Evolutionary conservation across 2,329 filamentous ascomycete genomes (phyloP).

Genomic region (Fusarium tupiense): DNA sequence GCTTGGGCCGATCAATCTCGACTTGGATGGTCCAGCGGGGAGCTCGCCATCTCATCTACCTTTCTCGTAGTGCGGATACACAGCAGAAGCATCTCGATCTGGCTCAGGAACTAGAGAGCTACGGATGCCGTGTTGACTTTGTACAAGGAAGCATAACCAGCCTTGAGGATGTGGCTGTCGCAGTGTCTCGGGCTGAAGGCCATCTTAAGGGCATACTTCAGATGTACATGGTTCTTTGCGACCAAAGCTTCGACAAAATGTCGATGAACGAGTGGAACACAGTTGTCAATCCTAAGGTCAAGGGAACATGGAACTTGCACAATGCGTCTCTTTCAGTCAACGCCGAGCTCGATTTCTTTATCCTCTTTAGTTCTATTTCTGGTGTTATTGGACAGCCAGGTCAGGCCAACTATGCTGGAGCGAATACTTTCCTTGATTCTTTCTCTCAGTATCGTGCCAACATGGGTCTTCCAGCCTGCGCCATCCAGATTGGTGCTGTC

Average conservation of each 20-base stretch:
- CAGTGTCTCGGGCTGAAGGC: neutral
- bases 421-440: conserved; percentile 1
- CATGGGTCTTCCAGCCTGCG: neutral
- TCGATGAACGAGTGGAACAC: neutral
- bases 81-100: neutral
- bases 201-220: neutral
- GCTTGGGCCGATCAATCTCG: neutral
- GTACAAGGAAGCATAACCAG: neutral
- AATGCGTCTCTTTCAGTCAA: neutral
- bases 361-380: conserved; percentile 1
- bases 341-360: conserved; percentile 2
- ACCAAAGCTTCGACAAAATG: neutral
- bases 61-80: neutral
- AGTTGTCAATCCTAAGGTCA: neutral
- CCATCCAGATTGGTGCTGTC: neutral
- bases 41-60: neutral
- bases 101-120: neutral
- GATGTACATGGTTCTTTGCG: conserved; percentile 4
- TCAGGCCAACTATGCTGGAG: conserved; percentile 1
- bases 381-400: neutral
- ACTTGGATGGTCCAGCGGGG: neutral
- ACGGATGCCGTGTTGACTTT: neutral
- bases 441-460: neutral
- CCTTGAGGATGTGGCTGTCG: neutral
- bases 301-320: neutral